These are phyloP conservation scores for Penicillium pulvis DNA, from an alignment of 495 filamentous ascomycete genomes.

Conservation along the genomic window DNA sequence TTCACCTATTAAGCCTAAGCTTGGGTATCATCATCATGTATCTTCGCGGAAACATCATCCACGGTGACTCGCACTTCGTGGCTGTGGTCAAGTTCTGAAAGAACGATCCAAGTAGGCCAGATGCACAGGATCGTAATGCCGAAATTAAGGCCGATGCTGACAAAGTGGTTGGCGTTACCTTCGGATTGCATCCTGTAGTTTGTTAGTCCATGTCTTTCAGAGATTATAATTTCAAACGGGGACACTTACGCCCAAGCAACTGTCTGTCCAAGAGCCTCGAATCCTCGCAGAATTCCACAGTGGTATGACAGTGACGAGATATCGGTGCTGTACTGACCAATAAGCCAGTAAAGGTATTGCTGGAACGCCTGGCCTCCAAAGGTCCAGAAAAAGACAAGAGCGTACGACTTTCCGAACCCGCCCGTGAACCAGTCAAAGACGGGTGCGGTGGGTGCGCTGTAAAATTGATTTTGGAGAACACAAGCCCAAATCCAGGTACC, in stretches of 20 bases:
- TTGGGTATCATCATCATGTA: conserved; percentile 10
- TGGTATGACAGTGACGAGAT: conserved; percentile 37
- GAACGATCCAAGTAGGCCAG: conserved; percentile 37
- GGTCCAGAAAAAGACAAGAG: conserved; percentile 37
- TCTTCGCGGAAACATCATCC: conserved; percentile 20
- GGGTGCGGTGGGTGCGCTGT: conserved; percentile 25
- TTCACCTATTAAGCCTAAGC: conserved; percentile 5
- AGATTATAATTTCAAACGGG: background rate
- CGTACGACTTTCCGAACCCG: conserved; percentile 35
- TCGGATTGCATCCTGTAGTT: conserved; percentile 31
- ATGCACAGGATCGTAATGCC: conserved; percentile 34
- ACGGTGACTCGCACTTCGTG: conserved; percentile 34
- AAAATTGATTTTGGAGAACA: conserved; percentile 35
- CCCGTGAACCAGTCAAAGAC: conserved; percentile 38
- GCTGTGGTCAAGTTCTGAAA: conserved; percentile 36
- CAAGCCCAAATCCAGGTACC: conserved; percentile 40
- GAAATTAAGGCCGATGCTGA: conserved; percentile 39
- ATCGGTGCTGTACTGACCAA: conserved; percentile 38
- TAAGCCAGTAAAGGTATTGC: conserved; percentile 39
- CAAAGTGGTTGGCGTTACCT: conserved; percentile 35
- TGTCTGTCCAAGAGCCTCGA: conserved; percentile 37
- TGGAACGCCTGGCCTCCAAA: conserved; percentile 38
- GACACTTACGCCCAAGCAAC: conserved; percentile 35
- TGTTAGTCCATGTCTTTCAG: conserved; percentile 8
- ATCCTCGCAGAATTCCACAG: conserved; percentile 35